These are phyloP conservation scores for Cystobasidium pallidum DNA, from an alignment of 1,284 basidiomycete genomes.

Conservation along the genomic window DNA sequence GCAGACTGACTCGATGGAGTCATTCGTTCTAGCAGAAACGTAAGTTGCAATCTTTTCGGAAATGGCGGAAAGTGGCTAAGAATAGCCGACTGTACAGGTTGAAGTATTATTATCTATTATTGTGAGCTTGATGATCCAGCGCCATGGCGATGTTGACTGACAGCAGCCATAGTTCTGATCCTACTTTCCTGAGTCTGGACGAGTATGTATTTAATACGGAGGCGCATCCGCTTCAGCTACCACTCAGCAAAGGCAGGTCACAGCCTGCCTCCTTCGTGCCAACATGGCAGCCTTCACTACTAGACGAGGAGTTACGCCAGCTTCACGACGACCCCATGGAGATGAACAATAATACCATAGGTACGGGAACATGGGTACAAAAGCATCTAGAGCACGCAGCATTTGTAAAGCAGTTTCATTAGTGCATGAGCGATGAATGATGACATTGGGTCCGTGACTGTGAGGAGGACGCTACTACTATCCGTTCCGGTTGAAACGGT, in stretches of 20 bases:
- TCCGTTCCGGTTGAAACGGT: no score
- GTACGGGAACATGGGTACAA: constrained; percentile 27
- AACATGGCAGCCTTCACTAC: constrained; percentile 15
- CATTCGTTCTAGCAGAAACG: constrained; percentile 61
- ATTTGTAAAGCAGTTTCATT: constrained; percentile 6
- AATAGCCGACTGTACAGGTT: constrained; percentile 27
- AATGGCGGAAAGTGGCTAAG: no score
- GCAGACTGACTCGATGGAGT: constrained; percentile 59
- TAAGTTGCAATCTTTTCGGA: constrained; percentile 54
- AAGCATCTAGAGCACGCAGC: constrained; percentile 12
- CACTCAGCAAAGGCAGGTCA: not conserved
- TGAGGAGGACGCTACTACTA: not conserved
- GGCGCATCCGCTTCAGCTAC: constrained; percentile 35
- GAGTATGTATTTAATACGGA: constrained; percentile 61
- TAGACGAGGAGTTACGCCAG: constrained; percentile 27
- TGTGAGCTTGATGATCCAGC: constrained; percentile 46
- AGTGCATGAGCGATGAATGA: no score
- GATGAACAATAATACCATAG: not conserved
- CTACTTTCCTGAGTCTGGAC: constrained; percentile 62
- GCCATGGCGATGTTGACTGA: not conserved
- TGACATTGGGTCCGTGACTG: not conserved
- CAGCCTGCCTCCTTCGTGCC: constrained; percentile 19
- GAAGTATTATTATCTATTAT: constrained; percentile 58
- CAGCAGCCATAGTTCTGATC: constrained; percentile 55
- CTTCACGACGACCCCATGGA: constrained; percentile 14